Conservation (phyloP, 306 rosid species). For the Sindora glabra region DNA sequence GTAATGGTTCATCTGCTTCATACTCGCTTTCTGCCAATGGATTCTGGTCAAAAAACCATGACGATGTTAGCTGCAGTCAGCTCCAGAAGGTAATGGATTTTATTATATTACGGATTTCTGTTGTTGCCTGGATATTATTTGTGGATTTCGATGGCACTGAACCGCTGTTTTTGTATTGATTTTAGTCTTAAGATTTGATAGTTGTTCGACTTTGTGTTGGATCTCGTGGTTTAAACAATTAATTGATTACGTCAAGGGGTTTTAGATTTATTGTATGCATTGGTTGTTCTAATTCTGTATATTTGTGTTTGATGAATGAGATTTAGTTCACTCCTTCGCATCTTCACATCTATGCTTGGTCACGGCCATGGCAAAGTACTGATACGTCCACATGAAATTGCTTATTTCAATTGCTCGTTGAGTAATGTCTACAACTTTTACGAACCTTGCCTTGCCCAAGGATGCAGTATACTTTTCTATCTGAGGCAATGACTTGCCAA, state of each 20-base stretch:
- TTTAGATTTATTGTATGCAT: conserved; percentile 8
- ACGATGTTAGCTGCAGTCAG: conserved; percentile 66
- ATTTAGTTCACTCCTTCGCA: conserved; percentile 6
- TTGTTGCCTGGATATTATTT: neutral
- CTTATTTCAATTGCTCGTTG: neutral
- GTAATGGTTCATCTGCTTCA: conserved; percentile 48
- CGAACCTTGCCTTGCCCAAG: neutral
- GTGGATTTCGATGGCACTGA: conserved; percentile 9
- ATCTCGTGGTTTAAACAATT: conserved; percentile 29
- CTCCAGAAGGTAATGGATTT: conserved; percentile 73
- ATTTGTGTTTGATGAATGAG: conserved; percentile 14
- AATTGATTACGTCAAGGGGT: conserved; percentile 3
- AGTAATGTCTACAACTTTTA: neutral
- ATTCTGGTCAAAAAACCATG: conserved; percentile 83
- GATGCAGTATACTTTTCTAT: neutral
- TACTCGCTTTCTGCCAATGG: conserved; percentile 55
- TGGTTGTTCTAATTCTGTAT: conserved; percentile 13
- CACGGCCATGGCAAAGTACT: neutral
- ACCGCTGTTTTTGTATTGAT: conserved; percentile 27
- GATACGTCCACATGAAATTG: neutral
- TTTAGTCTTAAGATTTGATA: conserved; percentile 3
- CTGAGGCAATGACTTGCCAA: conserved; percentile 1
- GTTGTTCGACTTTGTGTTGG: conserved; percentile 35
- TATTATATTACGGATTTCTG: neutral
- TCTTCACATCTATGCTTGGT: neutral